Evolutionary conservation across 768 basidiomycete species (phyloP), one percentile per base, ranked within the genome.

Genomic region (Leucogyrophana mollusca): DNA sequence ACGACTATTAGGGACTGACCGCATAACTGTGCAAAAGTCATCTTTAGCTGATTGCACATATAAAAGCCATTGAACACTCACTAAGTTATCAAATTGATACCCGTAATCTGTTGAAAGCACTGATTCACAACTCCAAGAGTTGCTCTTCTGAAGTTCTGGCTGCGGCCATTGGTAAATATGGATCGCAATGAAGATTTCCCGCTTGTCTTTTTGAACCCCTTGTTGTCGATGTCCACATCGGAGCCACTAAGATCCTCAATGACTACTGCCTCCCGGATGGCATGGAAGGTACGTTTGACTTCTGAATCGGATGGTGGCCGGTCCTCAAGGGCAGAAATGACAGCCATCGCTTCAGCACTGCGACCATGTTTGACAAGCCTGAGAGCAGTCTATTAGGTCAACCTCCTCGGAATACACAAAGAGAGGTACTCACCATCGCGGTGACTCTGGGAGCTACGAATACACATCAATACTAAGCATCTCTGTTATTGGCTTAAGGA

Each of bases 21-120:
- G 76, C 56, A 30, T 65, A 66, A 35, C 69, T 64, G 16, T 34
- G 18, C n/a, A 22, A 17, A 14, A 4, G 23, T 13, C 27, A 7
- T 30, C 27, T 30, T 30, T 30, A 30, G 6, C 13, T 61, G 59
- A 25, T 61, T 68, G 20, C 61, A 50, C 14, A 65, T 18, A 40
- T 4, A 27, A 41, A 32, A n/a, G n/a, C 27, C 34, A 37, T 54
- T 43, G 48, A 57, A 58, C 21, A 72, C 78, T 41, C 64, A 79
- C 66, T 81, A 85, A 2, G 79, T 83, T 59, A 85, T 82, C 47
- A 85, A 58, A 57, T 82, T 83, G 61, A 82, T 82, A 6, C 82
- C 82, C 4, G 79, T 78, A 23, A 85, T 82, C 67, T 85, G 83
- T 59, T 85, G 82, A 68, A 83, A 84, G 57, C 79, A 79, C 54